Evolutionary conservation across 2,329 filamentous ascomycete genomes (phyloP).

Genomic region (Conoideocrella luteorostrata): DNA sequence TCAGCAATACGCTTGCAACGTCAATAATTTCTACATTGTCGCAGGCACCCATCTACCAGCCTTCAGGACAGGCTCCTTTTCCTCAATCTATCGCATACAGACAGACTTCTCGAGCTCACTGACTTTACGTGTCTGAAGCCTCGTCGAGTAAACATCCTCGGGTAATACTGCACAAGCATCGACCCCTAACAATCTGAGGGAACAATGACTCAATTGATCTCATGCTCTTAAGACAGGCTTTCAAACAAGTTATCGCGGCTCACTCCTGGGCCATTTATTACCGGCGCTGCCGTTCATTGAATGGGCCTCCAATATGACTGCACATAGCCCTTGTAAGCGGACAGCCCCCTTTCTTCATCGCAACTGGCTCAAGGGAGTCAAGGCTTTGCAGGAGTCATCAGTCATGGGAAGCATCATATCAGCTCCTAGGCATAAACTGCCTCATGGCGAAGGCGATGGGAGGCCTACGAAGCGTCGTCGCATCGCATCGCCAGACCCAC

Average conservation of each 20-base stretch:
- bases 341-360: conserved; percentile 48
- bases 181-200: not conserved
- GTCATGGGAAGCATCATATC: conserved; percentile 39
- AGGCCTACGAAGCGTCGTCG: conserved; percentile 46
- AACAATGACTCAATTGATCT: conserved; percentile 10
- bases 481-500: conserved; percentile 31
- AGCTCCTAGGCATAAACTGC: conserved; percentile 28
- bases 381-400: conserved; percentile 31
- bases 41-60: too few relatives aligned
- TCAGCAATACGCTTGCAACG: not conserved
- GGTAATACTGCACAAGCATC: not conserved
- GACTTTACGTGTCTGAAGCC: conserved; percentile 3
- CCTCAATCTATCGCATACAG: not conserved
- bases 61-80: not conserved
- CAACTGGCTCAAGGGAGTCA: conserved; percentile 44
- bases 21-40: too few relatives aligned
- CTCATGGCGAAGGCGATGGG: conserved; percentile 27
- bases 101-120: too few relatives aligned
- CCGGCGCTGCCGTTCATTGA: conserved; percentile 22
- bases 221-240: conserved; percentile 8
- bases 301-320: conserved; percentile 39
- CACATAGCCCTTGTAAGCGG: conserved; percentile 39
- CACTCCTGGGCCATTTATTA: not conserved
- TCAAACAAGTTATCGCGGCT: not conserved
- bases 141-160: conserved; percentile 6